Base-by-base conservation (phyloP, 805 yeast species). In the Debaryomyces prosopidis region DNA sequence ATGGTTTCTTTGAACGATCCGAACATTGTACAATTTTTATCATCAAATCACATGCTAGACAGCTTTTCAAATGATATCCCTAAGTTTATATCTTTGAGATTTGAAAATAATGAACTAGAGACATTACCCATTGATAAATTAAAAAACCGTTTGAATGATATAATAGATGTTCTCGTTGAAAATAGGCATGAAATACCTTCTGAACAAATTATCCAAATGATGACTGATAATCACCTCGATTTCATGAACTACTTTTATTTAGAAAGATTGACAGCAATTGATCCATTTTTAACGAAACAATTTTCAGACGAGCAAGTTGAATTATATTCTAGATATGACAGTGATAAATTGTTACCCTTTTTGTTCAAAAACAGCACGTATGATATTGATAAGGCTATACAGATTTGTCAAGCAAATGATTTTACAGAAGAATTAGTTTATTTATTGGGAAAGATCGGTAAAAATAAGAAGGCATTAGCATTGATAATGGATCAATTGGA, bases 381-480 rank as follows among this genome's bases (percentile, higher is more conserved):
- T 59, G 79, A 87, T 49, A 79, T 90, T 36, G 86, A 82, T 35
- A 53, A 60, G 27, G 96, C 97, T 0, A 79, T 91, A n/a, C 63
- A 67, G 11, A 61, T 85, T 1, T 88, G 96, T 55, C 82, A 82
- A 48, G 47, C 60, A 9, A 68, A 74, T 17, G 73, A 74, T 1
- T 74, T 77, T 34, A 75, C 74, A 34, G 81, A 84, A 34, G 98
- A 92, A 57, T 71, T 90, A 34, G 96, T 94, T 0, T 90, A 81
- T 57, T 65, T 94, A 26, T 75, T 89, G 49, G 95, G 96, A 4
- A 81, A 82, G 54, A 83, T 87, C 19, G 98, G 99, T 1, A 87
- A 87, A 52, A 81, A 84, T 45, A 77, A 76, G 49, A 78, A 81
- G 49, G 98, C 98, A 0, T 66, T 92, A 54, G 77, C 73, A 46